phyloP scores from a whole-genome alignment of 2,329 filamentous ascomycete genomes.

The Macrophomina tecta region DNA sequence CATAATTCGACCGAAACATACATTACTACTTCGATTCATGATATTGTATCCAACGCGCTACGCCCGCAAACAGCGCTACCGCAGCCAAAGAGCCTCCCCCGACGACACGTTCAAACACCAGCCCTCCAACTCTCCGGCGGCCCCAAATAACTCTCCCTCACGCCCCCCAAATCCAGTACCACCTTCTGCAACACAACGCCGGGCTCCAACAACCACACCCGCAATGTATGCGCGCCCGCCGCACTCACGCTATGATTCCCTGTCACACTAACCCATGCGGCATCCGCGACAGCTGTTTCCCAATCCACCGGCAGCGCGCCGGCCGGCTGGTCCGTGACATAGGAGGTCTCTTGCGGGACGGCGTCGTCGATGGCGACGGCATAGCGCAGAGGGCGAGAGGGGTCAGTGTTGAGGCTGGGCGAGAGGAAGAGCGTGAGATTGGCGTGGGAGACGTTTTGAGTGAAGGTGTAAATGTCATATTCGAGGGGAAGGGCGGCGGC shows the following conservation, averaged over 20 bases:
- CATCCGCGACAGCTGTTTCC: conserved; percentile 56
- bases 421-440: conserved; percentile 51
- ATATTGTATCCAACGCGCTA: no score
- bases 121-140: conserved; percentile 57
- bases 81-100: no score
- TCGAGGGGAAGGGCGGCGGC: conserved; percentile 41
- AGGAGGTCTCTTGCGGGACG: conserved; percentile 47
- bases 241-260: conserved; percentile 39
- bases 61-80: no score
- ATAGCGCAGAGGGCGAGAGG: conserved; percentile 56
- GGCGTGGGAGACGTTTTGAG: conserved; percentile 34
- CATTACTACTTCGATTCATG: no score
- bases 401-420: conserved; percentile 58
- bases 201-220: conserved; percentile 54
- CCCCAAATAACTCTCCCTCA: conserved; percentile 61
- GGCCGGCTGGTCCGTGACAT: conserved; percentile 50
- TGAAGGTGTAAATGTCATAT: conserved; percentile 47
- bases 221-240: conserved; percentile 50
- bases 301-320: conserved; percentile 55
- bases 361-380: conserved; percentile 52
- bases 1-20: no score
- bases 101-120: not conserved
- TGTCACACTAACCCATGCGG: conserved; percentile 57
- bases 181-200: conserved; percentile 56
- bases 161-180: conserved; percentile 61